Evolutionary conservation across 148 eudicot genomes (phyloP), one percentile per base, ranked within the genome.

Genomic region (Vaccinium vitisidaea): DNA sequence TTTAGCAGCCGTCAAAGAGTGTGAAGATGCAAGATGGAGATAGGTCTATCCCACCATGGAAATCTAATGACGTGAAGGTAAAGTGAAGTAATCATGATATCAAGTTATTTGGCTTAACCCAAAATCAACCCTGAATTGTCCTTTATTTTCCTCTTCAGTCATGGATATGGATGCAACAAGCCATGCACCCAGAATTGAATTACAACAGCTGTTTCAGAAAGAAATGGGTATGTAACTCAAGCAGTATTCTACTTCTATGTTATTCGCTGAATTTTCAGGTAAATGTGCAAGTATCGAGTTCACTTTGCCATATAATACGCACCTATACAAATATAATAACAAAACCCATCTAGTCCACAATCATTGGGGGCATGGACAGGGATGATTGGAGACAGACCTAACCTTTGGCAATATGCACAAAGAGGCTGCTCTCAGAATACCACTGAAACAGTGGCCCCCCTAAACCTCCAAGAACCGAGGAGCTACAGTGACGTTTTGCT

Each of bases 161-260:
- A 77, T 96, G 99, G 98, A 93, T 96, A 92, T 93, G 95, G 99
- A 96, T 95, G 99, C 99, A 96, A 88, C 99, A 96, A 94, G 99
- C 99, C 79, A 92, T 96, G 99, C 99, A 96, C 94, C 99, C 99
- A 8, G 99, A 96, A 82, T 80, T 96, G 70, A 96, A 96, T 90
- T 96, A 96, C 88, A 93, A 82, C 83, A 87, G 92, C 79, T 86
- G 90, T 84, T 94, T 92, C 89, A 85, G 83, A 77, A 95, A 91
- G 87, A 96, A 95, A 92, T 93, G 95, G 99, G 99, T 95, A 92
- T 79, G 86, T 25, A 8, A 30, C 43, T 43, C 73, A 43, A 58
- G 71, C 53, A 80, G 1, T 43, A 59, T 21, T 25, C 36, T 49
- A 36, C n/a, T 80, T 54, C 61, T 27, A 50, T 1, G 6, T 53